Percentiles rank a stretch among this genome's conserved stretches.
Conservation (phyloP, 192 early-diverging fungal species). For the Mortierella hygrophila region DNA sequence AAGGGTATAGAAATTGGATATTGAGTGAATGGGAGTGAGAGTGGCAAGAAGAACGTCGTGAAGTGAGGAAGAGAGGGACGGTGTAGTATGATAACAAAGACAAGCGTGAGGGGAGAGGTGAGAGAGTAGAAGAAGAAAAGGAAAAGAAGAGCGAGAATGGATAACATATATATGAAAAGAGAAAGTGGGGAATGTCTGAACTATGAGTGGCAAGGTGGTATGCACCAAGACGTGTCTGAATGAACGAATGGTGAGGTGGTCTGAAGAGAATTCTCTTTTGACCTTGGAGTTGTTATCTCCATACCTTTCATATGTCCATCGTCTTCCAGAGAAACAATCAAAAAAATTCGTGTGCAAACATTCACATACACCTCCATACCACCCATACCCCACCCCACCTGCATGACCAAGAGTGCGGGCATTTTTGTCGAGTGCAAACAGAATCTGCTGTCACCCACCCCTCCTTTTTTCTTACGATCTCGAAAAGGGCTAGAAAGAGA, state of each 20-base stretch:
- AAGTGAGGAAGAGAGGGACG: not conserved
- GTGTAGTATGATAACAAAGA: conserved; percentile 10
- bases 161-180: not conserved
- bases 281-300: conserved; percentile 3
- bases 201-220: not conserved
- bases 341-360: not conserved
- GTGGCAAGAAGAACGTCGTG: not conserved
- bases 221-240: not conserved
- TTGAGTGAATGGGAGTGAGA: not conserved
- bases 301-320: not conserved
- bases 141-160: not conserved
- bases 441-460: not conserved
- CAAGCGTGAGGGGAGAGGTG: conserved; percentile 3
- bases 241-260: not conserved
- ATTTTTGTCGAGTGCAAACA: not conserved
- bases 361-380: not conserved
- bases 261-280: conserved; percentile 13
- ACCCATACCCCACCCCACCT: not conserved
- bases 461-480: not conserved
- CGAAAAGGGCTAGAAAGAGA: conserved; percentile 1
- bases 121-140: not conserved
- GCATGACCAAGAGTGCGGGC: not conserved
- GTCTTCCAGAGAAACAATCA: too few relatives aligned
- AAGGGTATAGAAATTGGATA: not conserved
- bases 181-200: not conserved